Conservation (phyloP, 352 stramenopile species). For the Phytophthora citricola region DNA sequence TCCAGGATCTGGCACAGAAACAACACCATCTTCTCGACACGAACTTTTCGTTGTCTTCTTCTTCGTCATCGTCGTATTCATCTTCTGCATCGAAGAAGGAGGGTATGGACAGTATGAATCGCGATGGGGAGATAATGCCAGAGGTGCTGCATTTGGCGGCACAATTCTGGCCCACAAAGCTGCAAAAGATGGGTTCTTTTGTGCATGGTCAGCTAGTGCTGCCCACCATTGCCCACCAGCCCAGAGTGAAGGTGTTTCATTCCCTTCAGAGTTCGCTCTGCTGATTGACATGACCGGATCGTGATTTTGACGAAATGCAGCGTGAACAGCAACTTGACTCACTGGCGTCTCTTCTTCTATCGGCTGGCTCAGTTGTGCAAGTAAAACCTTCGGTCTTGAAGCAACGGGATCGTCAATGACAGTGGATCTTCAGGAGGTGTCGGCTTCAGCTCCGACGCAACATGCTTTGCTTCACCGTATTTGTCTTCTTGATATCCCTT, state of each 20-base stretch:
- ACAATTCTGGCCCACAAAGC: constrained; percentile 42
- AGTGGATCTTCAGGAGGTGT: constrained; percentile 14
- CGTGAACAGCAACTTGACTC: constrained; percentile 44
- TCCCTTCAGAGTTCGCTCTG: constrained; percentile 6
- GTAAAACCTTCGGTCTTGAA: constrained; percentile 40
- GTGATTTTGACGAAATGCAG: constrained; percentile 50
- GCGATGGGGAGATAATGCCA: constrained; percentile 37
- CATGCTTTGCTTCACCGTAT: neutral
- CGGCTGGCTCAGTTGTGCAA: constrained; percentile 46
- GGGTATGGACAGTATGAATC: constrained; percentile 42
- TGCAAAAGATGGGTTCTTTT: constrained; percentile 37
- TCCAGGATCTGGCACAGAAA: constrained; percentile 42
- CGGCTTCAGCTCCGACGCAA: neutral
- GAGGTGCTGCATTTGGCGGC: constrained; percentile 5
- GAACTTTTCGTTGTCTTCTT: constrained; percentile 33
- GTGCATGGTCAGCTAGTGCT: constrained; percentile 40
- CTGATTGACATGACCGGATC: constrained; percentile 28
- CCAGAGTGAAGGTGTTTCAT: constrained; percentile 26
- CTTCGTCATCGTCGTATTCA: constrained; percentile 23
- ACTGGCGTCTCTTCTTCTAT: constrained; percentile 37
- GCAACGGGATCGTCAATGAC: constrained; percentile 43
- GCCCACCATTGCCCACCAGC: constrained; percentile 50
- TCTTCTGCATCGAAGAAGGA: constrained; percentile 22
- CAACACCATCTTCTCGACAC: constrained; percentile 39
- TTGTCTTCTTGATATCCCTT: constrained; percentile 1